phyloP scores from a whole-genome alignment of 2,329 filamentous ascomycete species.

The Alternaria tenuissima region DNA sequence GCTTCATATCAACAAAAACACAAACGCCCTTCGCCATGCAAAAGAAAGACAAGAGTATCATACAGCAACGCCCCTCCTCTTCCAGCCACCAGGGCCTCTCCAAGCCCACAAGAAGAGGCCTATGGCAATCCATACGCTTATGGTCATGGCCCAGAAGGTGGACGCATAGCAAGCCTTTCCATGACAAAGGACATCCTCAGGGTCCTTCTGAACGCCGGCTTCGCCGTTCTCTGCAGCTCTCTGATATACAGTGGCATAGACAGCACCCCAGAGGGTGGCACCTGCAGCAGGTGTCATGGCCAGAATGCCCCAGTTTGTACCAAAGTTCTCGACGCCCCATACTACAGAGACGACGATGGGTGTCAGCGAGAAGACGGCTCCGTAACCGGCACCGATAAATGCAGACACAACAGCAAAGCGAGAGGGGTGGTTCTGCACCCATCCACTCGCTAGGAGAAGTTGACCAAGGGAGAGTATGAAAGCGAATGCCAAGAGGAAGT shows the following conservation, averaged over 20 bases:
- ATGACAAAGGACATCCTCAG: constrained; percentile 72
- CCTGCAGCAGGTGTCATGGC: constrained; percentile 90
- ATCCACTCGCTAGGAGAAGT: constrained; percentile 77
- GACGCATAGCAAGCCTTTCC: constrained; percentile 81
- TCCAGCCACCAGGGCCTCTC: constrained; percentile 81
- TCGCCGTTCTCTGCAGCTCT: constrained; percentile 61
- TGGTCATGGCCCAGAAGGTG: constrained; percentile 86
- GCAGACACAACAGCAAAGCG: constrained; percentile 88
- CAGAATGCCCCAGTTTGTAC: constrained; percentile 96
- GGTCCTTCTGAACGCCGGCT: constrained; percentile 44
- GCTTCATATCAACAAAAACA: not conserved
- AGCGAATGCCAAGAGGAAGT: constrained; percentile 79
- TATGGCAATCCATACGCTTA: constrained; percentile 81
- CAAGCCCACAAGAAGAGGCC: constrained; percentile 78
- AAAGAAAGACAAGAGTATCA: constrained; percentile 26
- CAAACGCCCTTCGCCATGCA: constrained; percentile 16
- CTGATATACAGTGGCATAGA: constrained; percentile 87
- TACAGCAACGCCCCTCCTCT: constrained; percentile 75
- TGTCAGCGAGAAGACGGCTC: constrained; percentile 85
- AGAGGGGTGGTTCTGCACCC: constrained; percentile 75
- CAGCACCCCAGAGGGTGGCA: constrained; percentile 85
- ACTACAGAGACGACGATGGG: constrained; percentile 96
- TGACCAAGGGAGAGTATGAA: constrained; percentile 86
- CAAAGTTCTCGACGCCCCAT: constrained; percentile 98
- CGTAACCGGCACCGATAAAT: constrained; percentile 88